Conservation (phyloP, 768 basidiomycete species). For the Phanerodontia chrysosporium region DNA sequence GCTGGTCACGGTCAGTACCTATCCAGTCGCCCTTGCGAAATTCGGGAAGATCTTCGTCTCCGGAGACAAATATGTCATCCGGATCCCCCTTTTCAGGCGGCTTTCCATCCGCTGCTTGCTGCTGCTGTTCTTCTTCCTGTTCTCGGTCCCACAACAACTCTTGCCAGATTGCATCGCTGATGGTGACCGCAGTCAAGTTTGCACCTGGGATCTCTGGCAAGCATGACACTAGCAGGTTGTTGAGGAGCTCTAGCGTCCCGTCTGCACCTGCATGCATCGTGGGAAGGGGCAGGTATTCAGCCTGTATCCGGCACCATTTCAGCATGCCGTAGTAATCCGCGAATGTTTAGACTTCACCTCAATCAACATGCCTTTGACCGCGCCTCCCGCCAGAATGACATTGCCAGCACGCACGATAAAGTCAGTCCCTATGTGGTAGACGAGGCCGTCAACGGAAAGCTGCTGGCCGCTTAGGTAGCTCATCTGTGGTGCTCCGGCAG, state of each 20-base stretch:
- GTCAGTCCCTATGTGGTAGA: conserved; percentile 76
- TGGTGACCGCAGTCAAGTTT: conserved; percentile 72
- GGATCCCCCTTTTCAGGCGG: conserved; percentile 15
- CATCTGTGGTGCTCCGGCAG: conserved; percentile 32
- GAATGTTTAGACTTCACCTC: conserved; percentile 46
- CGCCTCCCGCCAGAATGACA: conserved; percentile 70
- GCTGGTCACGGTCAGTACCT: conserved; percentile 72
- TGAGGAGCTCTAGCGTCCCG: conserved; percentile 69
- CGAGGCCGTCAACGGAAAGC: conserved; percentile 65
- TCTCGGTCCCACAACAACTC: conserved; percentile 77
- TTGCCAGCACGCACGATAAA: conserved; percentile 81
- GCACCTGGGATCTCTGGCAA: conserved; percentile 71
- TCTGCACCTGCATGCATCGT: conserved; percentile 59
- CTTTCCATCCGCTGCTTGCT: conserved; percentile 5
- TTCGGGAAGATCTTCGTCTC: conserved; percentile 48
- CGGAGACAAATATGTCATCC: conserved; percentile 49
- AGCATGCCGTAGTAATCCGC: neutral
- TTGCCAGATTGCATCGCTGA: conserved; percentile 76
- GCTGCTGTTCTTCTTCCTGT: conserved; percentile 43
- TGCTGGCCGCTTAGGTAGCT: conserved; percentile 55
- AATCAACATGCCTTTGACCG: conserved; percentile 77
- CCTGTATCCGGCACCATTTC: conserved; percentile 37
- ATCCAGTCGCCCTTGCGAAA: conserved; percentile 65
- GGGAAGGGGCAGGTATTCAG: conserved; percentile 79
- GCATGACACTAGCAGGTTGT: conserved; percentile 69